Evolutionary conservation across 2,329 filamentous ascomycete species (phyloP).

Genomic region (Penicillium psychrosexuale): DNA sequence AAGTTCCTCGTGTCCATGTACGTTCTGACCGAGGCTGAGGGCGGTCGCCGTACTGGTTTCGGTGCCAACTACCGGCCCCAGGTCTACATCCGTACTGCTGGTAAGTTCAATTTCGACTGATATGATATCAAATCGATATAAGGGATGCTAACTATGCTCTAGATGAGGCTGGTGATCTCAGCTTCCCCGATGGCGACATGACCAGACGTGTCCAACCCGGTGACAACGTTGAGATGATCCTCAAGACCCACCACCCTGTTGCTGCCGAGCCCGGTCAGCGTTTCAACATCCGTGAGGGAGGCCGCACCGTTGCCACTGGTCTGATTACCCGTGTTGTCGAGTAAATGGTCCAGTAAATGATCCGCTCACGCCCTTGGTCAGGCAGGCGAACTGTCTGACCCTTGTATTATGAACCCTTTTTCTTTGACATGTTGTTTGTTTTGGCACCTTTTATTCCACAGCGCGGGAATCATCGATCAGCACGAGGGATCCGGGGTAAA

Average conservation of each 20-base stretch:
- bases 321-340: slow-evolving; percentile 70
- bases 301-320: slow-evolving; percentile 81
- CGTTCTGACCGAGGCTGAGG: slow-evolving; percentile 95
- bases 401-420: slow-evolving; percentile 35
- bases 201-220: slow-evolving; percentile 92
- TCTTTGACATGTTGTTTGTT: slow-evolving; percentile 27
- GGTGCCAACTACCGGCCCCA: slow-evolving; percentile 94
- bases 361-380: slow-evolving; percentile 6
- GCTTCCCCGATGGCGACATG: slow-evolving; percentile 78
- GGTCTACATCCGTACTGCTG: slow-evolving; percentile 90
- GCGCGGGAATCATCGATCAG: slow-evolving; percentile 35
- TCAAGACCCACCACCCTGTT: slow-evolving; percentile 77
- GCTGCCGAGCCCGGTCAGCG: slow-evolving; percentile 89
- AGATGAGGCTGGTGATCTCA: slow-evolving; percentile 70
- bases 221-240: slow-evolving; percentile 98
- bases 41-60: slow-evolving; percentile 95
- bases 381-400: slow-evolving; percentile 18
- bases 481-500: slow-evolving; percentile 29
- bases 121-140: neutral
- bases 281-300: slow-evolving; percentile 98
- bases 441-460: slow-evolving; percentile 30
- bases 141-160: slow-evolving; percentile 32
- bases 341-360: slow-evolving; percentile 34
- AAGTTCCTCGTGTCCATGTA: slow-evolving; percentile 97
- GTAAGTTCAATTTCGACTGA: neutral